Evolutionary conservation across 2,329 filamentous ascomycete genomes (phyloP).

Genomic region (Neophaeococcomyces aloes): DNA sequence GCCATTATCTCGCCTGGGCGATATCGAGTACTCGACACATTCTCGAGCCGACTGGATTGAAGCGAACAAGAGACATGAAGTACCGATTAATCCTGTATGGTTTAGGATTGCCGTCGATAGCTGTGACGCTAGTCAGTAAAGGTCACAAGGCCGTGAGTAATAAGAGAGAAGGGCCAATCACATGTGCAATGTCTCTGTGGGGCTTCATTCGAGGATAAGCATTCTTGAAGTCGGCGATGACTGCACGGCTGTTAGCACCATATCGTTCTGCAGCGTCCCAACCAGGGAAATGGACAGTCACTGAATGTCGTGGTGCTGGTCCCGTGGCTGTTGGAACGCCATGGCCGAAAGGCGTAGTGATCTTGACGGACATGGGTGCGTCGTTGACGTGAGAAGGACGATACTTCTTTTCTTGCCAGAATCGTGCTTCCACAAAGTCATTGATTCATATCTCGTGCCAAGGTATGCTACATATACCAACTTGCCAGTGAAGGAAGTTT

Average conservation of each 20-base stretch:
- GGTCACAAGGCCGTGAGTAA: background rate
- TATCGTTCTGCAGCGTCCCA: slow-evolving; percentile 1
- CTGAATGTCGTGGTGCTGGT: slow-evolving; percentile 6
- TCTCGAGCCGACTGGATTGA: slow-evolving; percentile 1
- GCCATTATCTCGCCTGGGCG: slow-evolving; percentile 2
- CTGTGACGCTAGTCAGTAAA: background rate
- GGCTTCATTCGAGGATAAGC: slow-evolving; percentile 7
- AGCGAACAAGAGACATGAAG: slow-evolving; percentile 2
- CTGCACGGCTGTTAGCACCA: background rate
- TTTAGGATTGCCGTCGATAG: slow-evolving; percentile 2
- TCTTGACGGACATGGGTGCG: slow-evolving; percentile 6
- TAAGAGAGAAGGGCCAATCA: background rate
- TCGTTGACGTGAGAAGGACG: too few relatives aligned
- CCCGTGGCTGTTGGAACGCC: too few relatives aligned
- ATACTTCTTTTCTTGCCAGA: too few relatives aligned
- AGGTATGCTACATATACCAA: too few relatives aligned
- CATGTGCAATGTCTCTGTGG: slow-evolving; percentile 6
- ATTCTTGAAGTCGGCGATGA: slow-evolving; percentile 2
- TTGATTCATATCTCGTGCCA: too few relatives aligned
- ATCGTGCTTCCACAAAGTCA: too few relatives aligned
- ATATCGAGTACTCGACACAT: slow-evolving; percentile 3
- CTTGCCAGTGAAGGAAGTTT: too few relatives aligned
- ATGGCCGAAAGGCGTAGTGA: slow-evolving; percentile 5
- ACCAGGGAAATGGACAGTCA: slow-evolving; percentile 7
- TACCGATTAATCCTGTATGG: background rate